These are phyloP conservation scores for Trichoderma harzianum DNA, from an alignment of 2,329 filamentous ascomycete species.

Conservation along the genomic window DNA sequence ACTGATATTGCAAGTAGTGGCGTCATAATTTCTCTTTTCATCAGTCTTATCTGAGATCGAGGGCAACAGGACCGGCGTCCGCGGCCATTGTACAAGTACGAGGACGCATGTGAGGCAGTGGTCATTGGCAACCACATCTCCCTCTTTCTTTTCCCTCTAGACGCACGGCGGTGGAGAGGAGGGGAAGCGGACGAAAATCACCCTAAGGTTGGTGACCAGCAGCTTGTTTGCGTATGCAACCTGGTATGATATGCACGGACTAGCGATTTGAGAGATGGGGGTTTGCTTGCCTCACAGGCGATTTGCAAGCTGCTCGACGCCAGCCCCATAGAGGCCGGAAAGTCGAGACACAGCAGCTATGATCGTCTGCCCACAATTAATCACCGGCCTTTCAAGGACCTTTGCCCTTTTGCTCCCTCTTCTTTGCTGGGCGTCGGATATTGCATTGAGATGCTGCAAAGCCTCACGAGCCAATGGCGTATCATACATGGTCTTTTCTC, in stretches of 20 bases:
- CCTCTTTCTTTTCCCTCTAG: background rate
- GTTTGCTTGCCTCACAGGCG: background rate
- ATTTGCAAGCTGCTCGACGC: conserved; percentile 10
- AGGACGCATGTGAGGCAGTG: background rate
- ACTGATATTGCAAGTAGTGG: background rate
- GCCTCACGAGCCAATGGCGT: conserved; percentile 5
- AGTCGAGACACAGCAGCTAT: conserved; percentile 3
- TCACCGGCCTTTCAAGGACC: background rate
- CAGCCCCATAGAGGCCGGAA: background rate
- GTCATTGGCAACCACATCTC: background rate
- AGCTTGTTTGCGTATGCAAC: conserved; percentile 15
- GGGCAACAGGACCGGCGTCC: conserved; percentile 1
- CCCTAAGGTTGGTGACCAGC: conserved; percentile 7
- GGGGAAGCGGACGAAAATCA: background rate
- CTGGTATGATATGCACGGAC: conserved; percentile 14
- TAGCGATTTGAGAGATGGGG: conserved; percentile 9
- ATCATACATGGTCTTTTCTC: background rate
- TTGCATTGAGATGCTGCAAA: background rate
- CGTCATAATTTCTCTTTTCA: background rate
- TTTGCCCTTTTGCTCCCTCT: background rate
- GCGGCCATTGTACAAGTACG: background rate
- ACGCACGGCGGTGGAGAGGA: conserved; percentile 16
- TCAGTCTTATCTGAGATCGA: background rate
- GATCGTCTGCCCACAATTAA: conserved; percentile 2
- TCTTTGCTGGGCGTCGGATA: background rate